Conservation (phyloP, 768 basidiomycete species). For the Naganishia vaughanmartiniae region DNA sequence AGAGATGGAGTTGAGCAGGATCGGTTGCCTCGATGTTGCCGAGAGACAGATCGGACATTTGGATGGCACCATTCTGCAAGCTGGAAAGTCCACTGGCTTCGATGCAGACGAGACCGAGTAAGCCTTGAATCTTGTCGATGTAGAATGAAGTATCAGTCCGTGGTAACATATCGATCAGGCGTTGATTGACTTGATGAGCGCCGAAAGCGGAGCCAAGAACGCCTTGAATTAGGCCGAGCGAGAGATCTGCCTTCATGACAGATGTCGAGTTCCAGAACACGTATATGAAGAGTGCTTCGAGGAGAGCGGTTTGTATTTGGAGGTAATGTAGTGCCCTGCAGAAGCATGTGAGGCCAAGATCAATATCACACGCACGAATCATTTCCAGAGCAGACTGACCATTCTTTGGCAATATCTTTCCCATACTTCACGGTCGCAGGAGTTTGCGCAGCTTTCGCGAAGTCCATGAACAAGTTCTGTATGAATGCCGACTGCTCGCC, state of each 20-base stretch:
- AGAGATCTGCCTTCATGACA: conserved; percentile 25
- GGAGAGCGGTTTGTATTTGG: conserved; percentile 24
- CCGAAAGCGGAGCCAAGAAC: conserved; percentile 30
- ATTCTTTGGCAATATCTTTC: conserved; percentile 24
- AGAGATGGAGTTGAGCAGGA: conserved; percentile 11
- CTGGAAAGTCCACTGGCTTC: conserved; percentile 24
- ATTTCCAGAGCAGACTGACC: background rate
- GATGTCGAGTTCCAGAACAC: conserved; percentile 25
- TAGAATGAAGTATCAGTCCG: conserved; percentile 1
- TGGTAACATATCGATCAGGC: conserved; percentile 27
- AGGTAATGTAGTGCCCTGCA: conserved; percentile 29
- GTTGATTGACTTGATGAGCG: conserved; percentile 27
- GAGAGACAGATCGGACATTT: background rate
- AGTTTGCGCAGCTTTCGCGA: conserved; percentile 27
- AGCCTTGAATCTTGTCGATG: conserved; percentile 29
- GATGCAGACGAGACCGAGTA: conserved; percentile 28
- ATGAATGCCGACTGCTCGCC: conserved; percentile 4
- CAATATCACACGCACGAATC: too few relatives aligned
- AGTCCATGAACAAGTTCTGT: conserved; percentile 24
- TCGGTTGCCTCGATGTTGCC: conserved; percentile 6
- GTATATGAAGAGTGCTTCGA: conserved; percentile 33
- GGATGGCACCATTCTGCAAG: conserved; percentile 15
- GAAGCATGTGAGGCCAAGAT: too few relatives aligned
- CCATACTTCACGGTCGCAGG: conserved; percentile 19
- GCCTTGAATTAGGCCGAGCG: conserved; percentile 29